Evolutionary conservation across 1,284 basidiomycete genomes (phyloP), one percentile per base, ranked within the genome.

Genomic region (Fomitopsis schrenkii): DNA sequence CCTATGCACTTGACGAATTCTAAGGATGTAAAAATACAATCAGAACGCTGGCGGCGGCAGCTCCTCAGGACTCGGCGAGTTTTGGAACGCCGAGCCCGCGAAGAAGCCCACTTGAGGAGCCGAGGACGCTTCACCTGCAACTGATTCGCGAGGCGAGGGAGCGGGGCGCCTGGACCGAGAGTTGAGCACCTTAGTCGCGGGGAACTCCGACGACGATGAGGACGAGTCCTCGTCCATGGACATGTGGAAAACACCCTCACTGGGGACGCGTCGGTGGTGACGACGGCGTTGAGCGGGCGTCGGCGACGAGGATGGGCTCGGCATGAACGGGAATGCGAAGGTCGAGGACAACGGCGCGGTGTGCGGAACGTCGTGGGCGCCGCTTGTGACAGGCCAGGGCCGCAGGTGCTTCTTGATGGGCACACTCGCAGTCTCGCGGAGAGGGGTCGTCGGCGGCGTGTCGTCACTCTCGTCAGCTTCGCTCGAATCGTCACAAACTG

Each of bases 71-170:
- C 85, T 89, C 12, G 88, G 88, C 62, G 88, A 90, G 77, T 90
- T 91, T 80, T 91, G 89, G 83, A 90, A 91, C 68, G 81, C 79
- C 42, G 88, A 90, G 68, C 87, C 90, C 65, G 89, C 89, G 71
- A 87, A 91, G 70, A 83, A 88, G 8, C 80, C 82, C 28, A 69
- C 68, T 71, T 68, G 73, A 60, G 64, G 66, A 40, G 67, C 67
- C 14, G 67, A 67, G 2, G 67, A 65, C 22, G 66, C 63, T n/a
- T 58, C 61, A 1, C 57, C 59, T 8, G 50, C 65, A 38, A 50
- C 38, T 44, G 26, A n/a, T 30, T 35, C 40, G 30, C 40, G 55
- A 33, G 63, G 62, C 52, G 57, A 38, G 3, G 44, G 5, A 10
- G 35, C 28, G 35, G 30, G 36, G 35, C 45, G 59, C 33, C 44